Base-by-base conservation (phyloP, 352 stramenopile genomes). In the Phytopythium sindhum region DNA sequence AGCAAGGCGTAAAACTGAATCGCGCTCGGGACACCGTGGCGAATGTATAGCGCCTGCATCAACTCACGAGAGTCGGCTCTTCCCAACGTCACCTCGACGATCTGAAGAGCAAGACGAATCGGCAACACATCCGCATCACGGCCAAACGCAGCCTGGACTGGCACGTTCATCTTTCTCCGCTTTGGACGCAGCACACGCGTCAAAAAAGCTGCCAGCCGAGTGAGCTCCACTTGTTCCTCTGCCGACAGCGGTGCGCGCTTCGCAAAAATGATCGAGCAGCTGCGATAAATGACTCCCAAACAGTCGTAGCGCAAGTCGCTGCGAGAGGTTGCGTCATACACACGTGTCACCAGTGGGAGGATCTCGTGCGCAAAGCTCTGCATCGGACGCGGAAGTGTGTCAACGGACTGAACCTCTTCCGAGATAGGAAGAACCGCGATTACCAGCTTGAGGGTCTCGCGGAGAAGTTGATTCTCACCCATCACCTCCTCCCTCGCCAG, bases 381-480 rank as follows among this genome's bases (percentile, higher is more conserved):
- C 52, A 81, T 73, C 15, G 67, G 57, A 12, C 62, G 14, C 9
- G 70, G 66, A 11, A 78, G 54, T 1, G 8, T 50, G 6, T 73
- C 60, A 33, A 69, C 66, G 0, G 60, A 51, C 10, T 51, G 62
- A 21, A 81, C 44, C 26, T 76, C 71, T 52, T 84, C 70, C 4
- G 59, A 37, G 51, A 75, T 73, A 8, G 82, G 77, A 17, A 89
- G 59, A 15, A 89, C 64, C 23, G 66, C 77, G 26, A 84, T 73
- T 33, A 86, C 67, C 7, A 89, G 60, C 65, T 87, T 86, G 29
- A 91, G 68, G 1, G 77, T 84, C 37, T 88, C 82, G 4, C 75
- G 71, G 6, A 91, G 59, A 19, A 88, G 57, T 42, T 73, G 60
- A 11, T 79, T 77, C 42, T 91, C 82, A 14, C 63, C 65, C 15